Evolutionary conservation across 257 asterid species (phyloP), one percentile per base, ranked within the genome.

Genomic region (Petrea volubilis): DNA sequence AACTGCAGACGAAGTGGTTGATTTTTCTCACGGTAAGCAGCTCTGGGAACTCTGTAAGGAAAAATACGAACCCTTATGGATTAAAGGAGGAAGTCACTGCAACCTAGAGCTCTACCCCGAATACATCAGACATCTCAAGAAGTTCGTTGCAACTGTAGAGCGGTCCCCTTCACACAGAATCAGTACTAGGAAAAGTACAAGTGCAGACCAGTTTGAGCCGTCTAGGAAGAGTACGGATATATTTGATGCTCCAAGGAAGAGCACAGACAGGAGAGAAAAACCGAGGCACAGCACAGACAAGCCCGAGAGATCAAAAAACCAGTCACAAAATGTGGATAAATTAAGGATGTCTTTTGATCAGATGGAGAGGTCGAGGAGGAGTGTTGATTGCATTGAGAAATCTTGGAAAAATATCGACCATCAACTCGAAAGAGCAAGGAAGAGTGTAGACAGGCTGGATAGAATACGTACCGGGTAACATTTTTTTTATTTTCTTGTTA

Each of bases 31-130:
- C 5, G 97, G 96, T 17, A 87, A 92, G 82, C 95, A 89, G 72
- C 93, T 89, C 9, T 92, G 93, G 95, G 96, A 90, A 59, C 90
- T 89, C 58, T 89, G 97, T 58, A 92, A 86, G 60, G 90, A 86
- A 71, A 91, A 89, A 73, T 89, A 87, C n/a, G 97, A 91, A 28
- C 97, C 97, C 8, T 76, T 91, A 29, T 91, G 97, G 97, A 86
- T 91, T 27, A 83, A 89, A 77, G 96, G 97, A 60, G 97, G 97
- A 14, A 87, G 75, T 63, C 97, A 91, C 81, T 89, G 97, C 78
- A 80, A 91, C 76, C 79, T 91, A 34, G 97, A 91, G 66, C 88
- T 85, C 68, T 89, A 85, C 76, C 97, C 97, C 0, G 97, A 91
- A 5, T 91, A 89, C 80, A 86, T 89, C 46, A 79, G 82, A 63